Conservation (phyloP, 495 filamentous ascomycete species). For the Articulospora tetracladia region DNA sequence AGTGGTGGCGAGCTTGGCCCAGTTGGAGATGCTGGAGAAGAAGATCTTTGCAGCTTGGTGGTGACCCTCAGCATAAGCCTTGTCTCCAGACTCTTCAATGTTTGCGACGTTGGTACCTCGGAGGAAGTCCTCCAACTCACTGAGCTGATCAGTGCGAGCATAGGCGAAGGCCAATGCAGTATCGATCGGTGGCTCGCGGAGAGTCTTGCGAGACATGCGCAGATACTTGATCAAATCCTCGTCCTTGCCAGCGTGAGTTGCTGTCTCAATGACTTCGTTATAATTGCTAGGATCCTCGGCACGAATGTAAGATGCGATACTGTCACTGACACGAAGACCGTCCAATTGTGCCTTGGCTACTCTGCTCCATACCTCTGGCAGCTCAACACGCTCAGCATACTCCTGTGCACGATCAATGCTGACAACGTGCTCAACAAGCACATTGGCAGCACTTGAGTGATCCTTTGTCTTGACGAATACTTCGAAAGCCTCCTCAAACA, state of each 20-base stretch:
- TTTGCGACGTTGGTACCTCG: constrained; percentile 92
- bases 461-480: constrained; percentile 97
- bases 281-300: constrained; percentile 92
- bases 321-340: constrained; percentile 87
- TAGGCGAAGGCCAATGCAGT: constrained; percentile 91
- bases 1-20: constrained; percentile 97
- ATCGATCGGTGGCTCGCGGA: constrained; percentile 91
- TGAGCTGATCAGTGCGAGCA: constrained; percentile 84
- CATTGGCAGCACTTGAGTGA: constrained; percentile 79
- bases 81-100: constrained; percentile 93
- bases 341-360: constrained; percentile 98
- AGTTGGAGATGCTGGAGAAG: constrained; percentile 97
- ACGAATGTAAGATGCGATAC: constrained; percentile 95
- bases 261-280: constrained; percentile 91
- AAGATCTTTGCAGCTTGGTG: constrained; percentile 99
- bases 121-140: constrained; percentile 95
- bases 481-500: constrained; percentile 97
- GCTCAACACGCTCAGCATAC: constrained; percentile 92
- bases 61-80: constrained; percentile 91
- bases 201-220: constrained; percentile 93
- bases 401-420: constrained; percentile 98
- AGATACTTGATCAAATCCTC: constrained; percentile 97
- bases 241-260: constrained; percentile 94
- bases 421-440: constrained; percentile 94
- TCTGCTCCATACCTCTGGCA: constrained; percentile 98